Percentiles rank a stretch among this genome's conserved stretches.
phyloP scores from a whole-genome alignment of 176 grass and related monocot species.

The Oryza nivara region DNA sequence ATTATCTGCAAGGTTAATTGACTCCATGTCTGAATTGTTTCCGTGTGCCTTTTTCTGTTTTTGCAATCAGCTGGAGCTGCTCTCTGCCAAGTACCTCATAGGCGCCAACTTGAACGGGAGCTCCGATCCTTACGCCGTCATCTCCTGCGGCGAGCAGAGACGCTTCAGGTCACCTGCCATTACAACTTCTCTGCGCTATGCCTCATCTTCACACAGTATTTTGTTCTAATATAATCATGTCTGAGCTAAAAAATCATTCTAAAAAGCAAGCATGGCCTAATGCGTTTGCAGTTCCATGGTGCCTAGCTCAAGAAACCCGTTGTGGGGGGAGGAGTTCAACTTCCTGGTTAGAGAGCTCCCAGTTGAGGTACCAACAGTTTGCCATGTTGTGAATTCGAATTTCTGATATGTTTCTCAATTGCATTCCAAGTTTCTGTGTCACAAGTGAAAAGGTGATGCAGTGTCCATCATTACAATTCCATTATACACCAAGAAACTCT shows the following conservation, averaged over 20 bases:
- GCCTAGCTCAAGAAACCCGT: constrained; percentile 76
- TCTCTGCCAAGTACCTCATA: constrained; percentile 87
- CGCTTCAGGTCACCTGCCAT: constrained; percentile 59
- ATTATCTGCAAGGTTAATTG: neutral
- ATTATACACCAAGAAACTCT: constrained; percentile 6
- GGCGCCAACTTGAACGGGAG: constrained; percentile 84
- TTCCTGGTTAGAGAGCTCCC: constrained; percentile 75
- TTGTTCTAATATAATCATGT: too few species aligned
- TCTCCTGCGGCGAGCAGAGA: constrained; percentile 69
- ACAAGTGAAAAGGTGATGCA: neutral
- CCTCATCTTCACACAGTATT: neutral
- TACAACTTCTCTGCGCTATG: neutral
- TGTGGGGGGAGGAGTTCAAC: constrained; percentile 92
- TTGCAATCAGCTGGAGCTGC: constrained; percentile 67
- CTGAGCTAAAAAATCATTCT: neutral
- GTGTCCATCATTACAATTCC: neutral
- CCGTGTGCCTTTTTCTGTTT: neutral
- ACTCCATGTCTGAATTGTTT: neutral
- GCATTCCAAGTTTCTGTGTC: constrained; percentile 2
- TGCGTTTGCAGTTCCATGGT: constrained; percentile 75
- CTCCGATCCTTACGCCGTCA: constrained; percentile 84
- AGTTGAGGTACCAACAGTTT: constrained; percentile 56
- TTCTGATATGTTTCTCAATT: neutral
- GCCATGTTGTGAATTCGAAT: neutral
- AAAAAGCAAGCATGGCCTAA: neutral